Conservation (phyloP, 2,329 filamentous ascomycete genomes). For the Juglanconis sp. region DNA sequence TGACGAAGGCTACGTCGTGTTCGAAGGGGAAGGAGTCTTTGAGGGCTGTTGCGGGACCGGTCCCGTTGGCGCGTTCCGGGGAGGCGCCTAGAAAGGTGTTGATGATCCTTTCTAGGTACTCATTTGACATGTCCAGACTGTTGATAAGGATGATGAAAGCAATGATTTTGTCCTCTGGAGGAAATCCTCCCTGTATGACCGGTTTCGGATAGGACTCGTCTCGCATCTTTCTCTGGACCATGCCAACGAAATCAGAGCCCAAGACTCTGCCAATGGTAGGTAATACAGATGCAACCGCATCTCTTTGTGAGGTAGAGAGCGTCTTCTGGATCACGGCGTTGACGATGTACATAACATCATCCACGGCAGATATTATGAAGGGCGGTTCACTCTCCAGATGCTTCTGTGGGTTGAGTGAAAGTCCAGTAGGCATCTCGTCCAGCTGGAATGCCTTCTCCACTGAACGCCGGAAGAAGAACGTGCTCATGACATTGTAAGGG, state of each 20-base stretch:
- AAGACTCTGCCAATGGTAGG: conserved; percentile 78
- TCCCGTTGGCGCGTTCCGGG: conserved; percentile 31
- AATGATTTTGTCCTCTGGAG: conserved; percentile 84
- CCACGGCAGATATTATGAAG: conserved; percentile 90
- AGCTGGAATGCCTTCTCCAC: conserved; percentile 98
- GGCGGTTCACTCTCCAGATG: conserved; percentile 75
- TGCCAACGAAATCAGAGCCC: conserved; percentile 86
- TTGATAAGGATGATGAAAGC: conserved; percentile 92
- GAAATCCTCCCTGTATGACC: conserved; percentile 72
- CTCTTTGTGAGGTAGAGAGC: conserved; percentile 78
- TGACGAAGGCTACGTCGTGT: conserved; percentile 68
- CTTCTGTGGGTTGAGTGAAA: conserved; percentile 72
- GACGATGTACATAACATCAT: conserved; percentile 99
- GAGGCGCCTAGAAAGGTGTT: conserved; percentile 56
- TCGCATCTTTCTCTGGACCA: conserved; percentile 97
- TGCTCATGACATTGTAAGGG: conserved; percentile 89
- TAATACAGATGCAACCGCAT: conserved; percentile 73
- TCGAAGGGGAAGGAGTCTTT: conserved; percentile 75
- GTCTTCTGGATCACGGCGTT: conserved; percentile 86
- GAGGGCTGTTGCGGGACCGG: conserved; percentile 43
- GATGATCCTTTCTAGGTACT: conserved; percentile 88
- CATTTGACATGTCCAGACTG: conserved; percentile 86
- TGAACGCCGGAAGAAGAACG: conserved; percentile 93
- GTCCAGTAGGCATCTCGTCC: conserved; percentile 78
- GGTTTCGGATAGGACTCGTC: conserved; percentile 90